A percentile compares a stretch with the other conserved stretches of the same genome.
Conservation (phyloP, 805 yeast genomes). For the Candida broadrunensis region DNA sequence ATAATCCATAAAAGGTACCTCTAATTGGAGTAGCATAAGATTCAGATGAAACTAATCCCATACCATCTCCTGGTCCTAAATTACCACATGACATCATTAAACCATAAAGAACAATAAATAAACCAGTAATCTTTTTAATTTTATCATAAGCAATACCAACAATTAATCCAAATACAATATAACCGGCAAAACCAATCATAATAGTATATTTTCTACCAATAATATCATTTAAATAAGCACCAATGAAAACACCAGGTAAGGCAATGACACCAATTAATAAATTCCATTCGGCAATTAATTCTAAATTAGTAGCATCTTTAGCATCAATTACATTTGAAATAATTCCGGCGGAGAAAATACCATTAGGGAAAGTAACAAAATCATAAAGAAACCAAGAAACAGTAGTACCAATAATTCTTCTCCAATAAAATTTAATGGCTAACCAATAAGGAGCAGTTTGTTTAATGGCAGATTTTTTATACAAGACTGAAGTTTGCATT, state of each 20-base stretch:
- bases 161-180: conserved; percentile 67
- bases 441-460: conserved; percentile 51
- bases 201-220: conserved; percentile 72
- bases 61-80: conserved; percentile 75
- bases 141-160: conserved; percentile 63
- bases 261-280: conserved; percentile 62
- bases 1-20: conserved; percentile 71
- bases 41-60: conserved; percentile 67
- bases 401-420: conserved; percentile 63
- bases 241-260: conserved; percentile 70
- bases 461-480: conserved; percentile 62
- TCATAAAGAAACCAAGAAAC: conserved; percentile 80
- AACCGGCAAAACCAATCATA: conserved; percentile 69
- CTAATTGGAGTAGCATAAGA: conserved; percentile 73
- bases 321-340: conserved; percentile 47
- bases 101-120: conserved; percentile 72
- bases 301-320: conserved; percentile 36
- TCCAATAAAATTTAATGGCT: conserved; percentile 67
- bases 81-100: conserved; percentile 68
- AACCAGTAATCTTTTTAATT: conserved; percentile 53
- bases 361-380: conserved; percentile 78
- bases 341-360: conserved; percentile 61
- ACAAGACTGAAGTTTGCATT: conserved; percentile 65
- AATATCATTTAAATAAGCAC: conserved; percentile 61
- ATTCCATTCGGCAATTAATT: conserved; percentile 70